Percentiles rank a stretch among this genome's conserved stretches.
phyloP scores from a whole-genome alignment of 2,329 filamentous ascomycete species.

The Penicillium vulpinum region DNA sequence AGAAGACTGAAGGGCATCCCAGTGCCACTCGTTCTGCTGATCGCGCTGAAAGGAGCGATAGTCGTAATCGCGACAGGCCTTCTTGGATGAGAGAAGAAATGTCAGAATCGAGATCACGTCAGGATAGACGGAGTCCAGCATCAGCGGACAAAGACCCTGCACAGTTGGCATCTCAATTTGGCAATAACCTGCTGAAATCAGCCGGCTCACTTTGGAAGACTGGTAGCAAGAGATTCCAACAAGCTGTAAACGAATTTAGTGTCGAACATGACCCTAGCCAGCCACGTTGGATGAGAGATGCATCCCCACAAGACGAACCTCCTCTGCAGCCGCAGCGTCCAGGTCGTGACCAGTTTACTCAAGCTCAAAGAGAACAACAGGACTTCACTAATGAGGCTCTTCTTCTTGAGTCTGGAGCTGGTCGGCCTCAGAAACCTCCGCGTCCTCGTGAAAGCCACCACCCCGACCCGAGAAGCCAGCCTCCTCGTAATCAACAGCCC shows the following conservation, averaged over 20 bases:
- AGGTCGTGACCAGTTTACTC: conserved; percentile 23
- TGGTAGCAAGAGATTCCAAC: conserved; percentile 87
- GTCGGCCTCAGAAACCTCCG: conserved; percentile 30
- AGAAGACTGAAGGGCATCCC: conserved; percentile 55
- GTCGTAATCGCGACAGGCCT: conserved; percentile 43
- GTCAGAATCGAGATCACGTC: conserved; percentile 25
- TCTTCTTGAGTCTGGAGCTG: conserved; percentile 35
- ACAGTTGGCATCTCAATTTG: conserved; percentile 78
- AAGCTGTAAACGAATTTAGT: conserved; percentile 84
- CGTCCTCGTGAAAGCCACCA: conserved; percentile 27
- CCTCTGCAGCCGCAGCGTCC: conserved; percentile 16
- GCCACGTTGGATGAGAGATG: conserved; percentile 93
- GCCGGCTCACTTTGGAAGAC: conserved; percentile 95
- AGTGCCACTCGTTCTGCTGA: conserved; percentile 18
- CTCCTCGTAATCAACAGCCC: conserved; percentile 25
- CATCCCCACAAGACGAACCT: conserved; percentile 40
- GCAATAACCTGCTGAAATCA: conserved; percentile 83
- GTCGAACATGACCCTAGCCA: conserved; percentile 72
- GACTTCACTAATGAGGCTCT: conserved; percentile 61
- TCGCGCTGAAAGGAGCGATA: conserved; percentile 28
- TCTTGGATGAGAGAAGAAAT: conserved; percentile 64
- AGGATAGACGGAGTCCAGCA: conserved; percentile 40
- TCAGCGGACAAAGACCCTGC: conserved; percentile 69
- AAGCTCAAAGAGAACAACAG: conserved; percentile 20
- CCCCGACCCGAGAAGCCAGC: conserved; percentile 18